Base-by-base conservation (phyloP, 768 basidiomycete genomes). In the Termitomyces sp. region DNA sequence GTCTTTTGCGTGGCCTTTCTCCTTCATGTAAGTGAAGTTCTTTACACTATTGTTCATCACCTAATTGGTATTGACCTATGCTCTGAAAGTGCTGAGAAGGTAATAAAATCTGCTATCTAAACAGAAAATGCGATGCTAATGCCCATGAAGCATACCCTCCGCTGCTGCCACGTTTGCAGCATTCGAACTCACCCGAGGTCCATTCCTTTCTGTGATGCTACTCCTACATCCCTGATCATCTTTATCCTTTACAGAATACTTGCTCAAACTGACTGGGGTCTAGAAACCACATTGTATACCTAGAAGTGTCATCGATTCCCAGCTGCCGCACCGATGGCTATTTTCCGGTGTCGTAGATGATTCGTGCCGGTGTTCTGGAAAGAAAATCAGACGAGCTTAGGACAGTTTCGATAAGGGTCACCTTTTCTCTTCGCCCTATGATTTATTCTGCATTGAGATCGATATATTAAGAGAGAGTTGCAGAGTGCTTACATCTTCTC, bases 121-220 rank as follows among this genome's bases (percentile, higher is more conserved):
- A 20, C 24, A n/a, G 3, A 26, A 54, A 45, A 20, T 47, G 48
- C 32, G 47, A 18, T 59, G 16, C 36, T 59, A 22, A 59, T 37
- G 36, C n/a, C 32, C 3, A 64, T 16, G 48, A 62, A 93, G 93
- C 71, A 93, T 95, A 65, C 95, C 95, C 14, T 91, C 95, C 5
- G 94, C 93, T 13, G 95, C 85, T 43, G 87, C 88, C 63, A 97
- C 95, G 3, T 96, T 97, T 63, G 88, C 91, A 12, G 89, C 90
- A 0, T 97, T 89, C 66, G 94, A 97, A 70, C 67, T 95, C 27
- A 91, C 87, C 0, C 74, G 91, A 76, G 88, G 87, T 86, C 53
- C 55, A 80, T 67, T 44, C 26, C 2, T 24, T 52, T 33, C 53
- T 9, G 16, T 36, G 26, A n/a, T 14, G 34, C 12, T 20, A 24